Evolutionary conservation across 202 grass and related monocot species (phyloP).

Genomic region (Bolboschoenoplectus hybrid): DNA sequence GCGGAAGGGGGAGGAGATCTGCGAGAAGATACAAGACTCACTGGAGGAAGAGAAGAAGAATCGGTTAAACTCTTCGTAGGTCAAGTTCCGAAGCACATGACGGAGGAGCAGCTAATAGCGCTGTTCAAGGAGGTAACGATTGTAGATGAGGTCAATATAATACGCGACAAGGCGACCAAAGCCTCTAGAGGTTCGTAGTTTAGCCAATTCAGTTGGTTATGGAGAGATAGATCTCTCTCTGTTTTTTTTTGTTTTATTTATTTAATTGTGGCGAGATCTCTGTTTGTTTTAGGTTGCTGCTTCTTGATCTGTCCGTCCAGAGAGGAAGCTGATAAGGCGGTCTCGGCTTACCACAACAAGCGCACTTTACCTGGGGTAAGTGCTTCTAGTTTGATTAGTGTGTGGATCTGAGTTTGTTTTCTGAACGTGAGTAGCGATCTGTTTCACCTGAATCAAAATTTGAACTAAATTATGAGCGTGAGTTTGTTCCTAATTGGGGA

Average conservation of each 20-base stretch:
- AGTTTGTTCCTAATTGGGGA: constrained; percentile 37
- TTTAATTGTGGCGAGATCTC: constrained; percentile 40
- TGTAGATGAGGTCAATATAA: constrained; percentile 98
- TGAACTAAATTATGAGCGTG: constrained; percentile 8
- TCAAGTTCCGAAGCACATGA: constrained; percentile 97
- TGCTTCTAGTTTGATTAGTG: constrained; percentile 18
- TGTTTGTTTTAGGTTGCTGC: constrained; percentile 77
- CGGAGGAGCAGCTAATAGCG: constrained; percentile 72
- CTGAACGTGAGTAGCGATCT: constrained; percentile 30
- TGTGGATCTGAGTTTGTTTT: constrained; percentile 37
- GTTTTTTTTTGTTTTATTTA: constrained; percentile 6
- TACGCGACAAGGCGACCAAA: constrained; percentile 96
- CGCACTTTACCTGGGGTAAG: constrained; percentile 85
- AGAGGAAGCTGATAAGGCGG: constrained; percentile 87
- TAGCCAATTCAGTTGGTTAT: constrained; percentile 33
- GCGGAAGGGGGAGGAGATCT: constrained; percentile 42
- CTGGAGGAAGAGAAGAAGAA: constrained; percentile 41
- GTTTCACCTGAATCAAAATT: constrained; percentile 20
- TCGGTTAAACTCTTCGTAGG: constrained; percentile 98
- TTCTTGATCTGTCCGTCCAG: constrained; percentile 94
- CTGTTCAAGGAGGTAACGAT: constrained; percentile 84
- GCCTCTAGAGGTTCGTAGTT: constrained; percentile 73
- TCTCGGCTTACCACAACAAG: constrained; percentile 91
- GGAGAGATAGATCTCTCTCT: constrained; percentile 31
- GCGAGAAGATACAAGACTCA: constrained; percentile 22